Conservation (phyloP, 129 eudicot species). For the Chrysanthemum lavandulifolium region DNA sequence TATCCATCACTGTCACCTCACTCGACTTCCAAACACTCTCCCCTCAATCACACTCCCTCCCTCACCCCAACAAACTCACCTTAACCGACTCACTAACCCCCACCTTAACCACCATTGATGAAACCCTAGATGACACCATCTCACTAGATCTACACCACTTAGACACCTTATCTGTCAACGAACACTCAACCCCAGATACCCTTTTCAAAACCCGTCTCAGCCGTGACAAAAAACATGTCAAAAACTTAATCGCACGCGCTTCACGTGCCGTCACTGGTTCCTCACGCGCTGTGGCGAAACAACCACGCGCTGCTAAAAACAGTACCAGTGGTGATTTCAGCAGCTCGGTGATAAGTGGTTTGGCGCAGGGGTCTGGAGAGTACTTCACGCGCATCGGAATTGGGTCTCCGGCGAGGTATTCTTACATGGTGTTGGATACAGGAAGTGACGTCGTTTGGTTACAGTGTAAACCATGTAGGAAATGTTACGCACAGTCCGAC, state of each 20-base stretch:
- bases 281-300: conserved; percentile 13
- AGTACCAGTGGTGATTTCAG: conserved; percentile 42
- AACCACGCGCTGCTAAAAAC: not conserved
- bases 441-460: conserved; percentile 98
- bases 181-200: conserved; percentile 38
- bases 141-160: conserved; percentile 65
- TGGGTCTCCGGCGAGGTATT: conserved; percentile 65
- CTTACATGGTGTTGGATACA: conserved; percentile 92
- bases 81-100: conserved; percentile 16
- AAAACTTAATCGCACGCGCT: conserved; percentile 20
- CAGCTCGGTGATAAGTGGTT: conserved; percentile 80
- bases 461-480: conserved; percentile 84
- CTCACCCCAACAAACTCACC: conserved; percentile 18
- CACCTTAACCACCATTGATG: not conserved
- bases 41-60: conserved; percentile 42
- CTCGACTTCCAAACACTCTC: conserved; percentile 38
- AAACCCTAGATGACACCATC: conserved; percentile 12
- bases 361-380: conserved; percentile 91
- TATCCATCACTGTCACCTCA: conserved; percentile 33
- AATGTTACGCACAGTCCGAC: conserved; percentile 81
- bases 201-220: conserved; percentile 64
- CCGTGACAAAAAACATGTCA: conserved; percentile 55
- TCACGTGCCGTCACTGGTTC: conserved; percentile 5
- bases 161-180: conserved; percentile 29
- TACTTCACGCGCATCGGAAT: conserved; percentile 92